phyloP scores from a whole-genome alignment of 257 asterid species.

The Solanum commersonii region DNA sequence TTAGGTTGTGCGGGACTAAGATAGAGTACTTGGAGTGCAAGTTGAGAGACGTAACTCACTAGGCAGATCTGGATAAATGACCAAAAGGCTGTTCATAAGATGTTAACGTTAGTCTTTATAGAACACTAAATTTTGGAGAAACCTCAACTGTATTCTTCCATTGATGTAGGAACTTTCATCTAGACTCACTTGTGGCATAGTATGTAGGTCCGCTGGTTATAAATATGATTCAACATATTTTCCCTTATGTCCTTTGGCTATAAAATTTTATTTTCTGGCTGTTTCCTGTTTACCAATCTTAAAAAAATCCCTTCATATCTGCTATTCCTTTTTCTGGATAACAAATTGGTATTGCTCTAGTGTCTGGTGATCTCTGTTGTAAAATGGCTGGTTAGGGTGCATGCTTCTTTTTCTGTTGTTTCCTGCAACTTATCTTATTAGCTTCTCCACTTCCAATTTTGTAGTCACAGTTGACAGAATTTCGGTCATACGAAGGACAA shows the following conservation, averaged over 20 bases:
- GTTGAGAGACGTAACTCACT: neutral
- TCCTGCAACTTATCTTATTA: neutral
- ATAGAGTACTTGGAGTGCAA: neutral
- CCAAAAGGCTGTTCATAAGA: neutral
- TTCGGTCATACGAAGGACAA: constrained; percentile 93
- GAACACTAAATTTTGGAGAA: neutral
- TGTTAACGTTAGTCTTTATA: neutral
- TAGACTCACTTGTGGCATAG: neutral
- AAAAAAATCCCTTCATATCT: neutral
- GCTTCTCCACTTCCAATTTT: constrained; percentile 5
- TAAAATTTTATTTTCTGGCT: neutral
- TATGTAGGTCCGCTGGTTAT: neutral
- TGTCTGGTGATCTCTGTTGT: neutral
- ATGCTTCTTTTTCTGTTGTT: neutral
- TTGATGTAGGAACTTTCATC: neutral
- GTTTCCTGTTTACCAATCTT: neutral
- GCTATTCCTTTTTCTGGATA: neutral
- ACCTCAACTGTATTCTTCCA: neutral
- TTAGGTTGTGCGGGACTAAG: neutral
- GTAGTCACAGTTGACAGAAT: constrained; percentile 77
- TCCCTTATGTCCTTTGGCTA: neutral
- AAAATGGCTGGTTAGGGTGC: neutral
- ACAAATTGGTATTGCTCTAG: neutral
- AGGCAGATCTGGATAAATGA: neutral
- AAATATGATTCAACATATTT: neutral